Evolutionary conservation across 139 green algal genomes (phyloP), one percentile per base, ranked within the genome.

Genomic region (Tetraselmis striata): DNA sequence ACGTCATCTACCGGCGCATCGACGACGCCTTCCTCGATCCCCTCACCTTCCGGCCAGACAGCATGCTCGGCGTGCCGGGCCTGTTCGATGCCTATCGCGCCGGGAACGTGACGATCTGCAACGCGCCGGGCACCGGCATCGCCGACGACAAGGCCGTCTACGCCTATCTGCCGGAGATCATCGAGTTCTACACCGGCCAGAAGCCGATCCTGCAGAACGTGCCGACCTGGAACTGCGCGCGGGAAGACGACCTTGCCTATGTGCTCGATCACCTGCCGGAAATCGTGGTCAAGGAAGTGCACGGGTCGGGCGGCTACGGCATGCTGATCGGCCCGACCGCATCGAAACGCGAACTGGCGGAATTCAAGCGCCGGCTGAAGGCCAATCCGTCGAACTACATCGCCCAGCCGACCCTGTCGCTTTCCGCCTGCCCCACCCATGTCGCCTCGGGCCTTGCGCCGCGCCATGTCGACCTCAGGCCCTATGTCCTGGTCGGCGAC

Each of bases 381-480:
- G n/a, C n/a, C n/a, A n/a, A n/a, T n/a, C n/a, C n/a, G n/a, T n/a
- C n/a, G n/a, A n/a, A n/a, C n/a, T n/a, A n/a, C n/a, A n/a, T n/a
- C n/a, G n/a, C n/a, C n/a, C n/a, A n/a, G n/a, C n/a, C n/a, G n/a
- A n/a, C n/a, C n/a, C n/a, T n/a, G n/a, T 5, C 22, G 18, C 76
- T 79, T 11, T 59, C 28, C 28, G 45, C 28, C 27, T 2, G 2
- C 27, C 28, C 76, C 2, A 59, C 27, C 2, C 45, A 59, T 24
- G 28, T 79, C 28, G 28, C 32, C 23, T 5, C 2, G 2, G 28
- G 25, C 11, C 26, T 79, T 2, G 76, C 28, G 2, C 76, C 76
- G 2, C 76, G 76, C 5, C 76, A 45, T 59, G 24, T 79, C n/a
- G 76, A 79, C 76, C 76, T 79, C 24, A 27, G 76, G 5, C 76